Evolutionary conservation across 352 stramenopile species (phyloP).

Genomic region (Phytophthora brassicae): DNA sequence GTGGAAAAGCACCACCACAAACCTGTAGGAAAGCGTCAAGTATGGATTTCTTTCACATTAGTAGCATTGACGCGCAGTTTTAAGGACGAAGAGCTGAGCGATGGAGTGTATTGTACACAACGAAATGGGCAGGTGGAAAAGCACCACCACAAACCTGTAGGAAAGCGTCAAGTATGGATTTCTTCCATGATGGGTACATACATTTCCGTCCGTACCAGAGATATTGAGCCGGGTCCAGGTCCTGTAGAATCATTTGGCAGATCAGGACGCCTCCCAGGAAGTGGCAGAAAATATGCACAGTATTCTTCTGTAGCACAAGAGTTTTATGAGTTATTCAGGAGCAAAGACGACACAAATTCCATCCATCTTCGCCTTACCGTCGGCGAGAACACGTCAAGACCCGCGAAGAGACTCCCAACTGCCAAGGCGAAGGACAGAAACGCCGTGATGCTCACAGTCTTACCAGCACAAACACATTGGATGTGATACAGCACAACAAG

Average conservation of each 20-base stretch:
- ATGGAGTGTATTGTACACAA: constrained; percentile 36
- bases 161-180: too few species aligned
- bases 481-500: background rate
- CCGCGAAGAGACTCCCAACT: constrained; percentile 37
- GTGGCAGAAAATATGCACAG: constrained; percentile 55
- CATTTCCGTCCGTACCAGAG: constrained; percentile 41
- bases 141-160: constrained; percentile 36
- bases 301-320: constrained; percentile 40
- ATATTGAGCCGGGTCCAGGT: constrained; percentile 36
- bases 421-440: constrained; percentile 48
- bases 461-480: background rate
- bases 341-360: background rate
- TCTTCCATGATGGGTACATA: background rate
- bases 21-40: constrained; percentile 23
- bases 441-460: constrained; percentile 33
- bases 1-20: constrained; percentile 40
- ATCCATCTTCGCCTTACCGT: too few species aligned
- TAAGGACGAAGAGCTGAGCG: constrained; percentile 33
- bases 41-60: too few species aligned
- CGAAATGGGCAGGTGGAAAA: constrained; percentile 36
- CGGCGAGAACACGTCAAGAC: constrained; percentile 53
- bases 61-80: constrained; percentile 27
- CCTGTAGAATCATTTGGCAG: constrained; percentile 48
- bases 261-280: constrained; percentile 68
- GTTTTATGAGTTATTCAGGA: background rate